These are phyloP conservation scores for Cerioporus squamosus DNA, from an alignment of 1,284 basidiomycete species.

Conservation along the genomic window DNA sequence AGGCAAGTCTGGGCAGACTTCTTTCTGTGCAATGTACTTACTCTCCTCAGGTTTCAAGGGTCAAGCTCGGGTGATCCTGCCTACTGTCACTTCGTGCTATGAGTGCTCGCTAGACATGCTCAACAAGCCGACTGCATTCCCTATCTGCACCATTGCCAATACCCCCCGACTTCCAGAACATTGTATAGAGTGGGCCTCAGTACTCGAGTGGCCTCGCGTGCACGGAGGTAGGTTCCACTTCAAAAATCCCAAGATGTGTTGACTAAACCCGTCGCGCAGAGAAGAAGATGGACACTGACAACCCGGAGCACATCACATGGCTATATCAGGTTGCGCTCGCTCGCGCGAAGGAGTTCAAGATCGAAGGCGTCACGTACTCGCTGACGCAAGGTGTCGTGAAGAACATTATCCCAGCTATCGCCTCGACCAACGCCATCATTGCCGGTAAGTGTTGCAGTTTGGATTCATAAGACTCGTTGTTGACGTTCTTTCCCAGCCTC, in stretches of 20 bases:
- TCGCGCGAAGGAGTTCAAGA: constrained; percentile 92
- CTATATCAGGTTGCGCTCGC: constrained; percentile 80
- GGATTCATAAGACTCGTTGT: too few relatives aligned
- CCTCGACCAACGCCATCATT: constrained; percentile 95
- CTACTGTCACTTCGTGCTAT: constrained; percentile 95
- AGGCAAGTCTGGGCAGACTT: constrained; percentile 53
- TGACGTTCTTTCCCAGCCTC: constrained; percentile 64
- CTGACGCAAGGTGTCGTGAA: constrained; percentile 99
- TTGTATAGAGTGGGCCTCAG: constrained; percentile 99
- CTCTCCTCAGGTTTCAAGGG: constrained; percentile 87
- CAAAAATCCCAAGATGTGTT: neutral
- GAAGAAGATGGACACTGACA: constrained; percentile 94
- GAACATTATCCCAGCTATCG: constrained; percentile 99
- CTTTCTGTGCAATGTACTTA: neutral
- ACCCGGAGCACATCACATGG: constrained; percentile 98
- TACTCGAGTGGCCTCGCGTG: constrained; percentile 97
- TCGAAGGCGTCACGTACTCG: constrained; percentile 97
- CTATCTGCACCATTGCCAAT: constrained; percentile 99
- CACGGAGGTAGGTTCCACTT: constrained; percentile 71
- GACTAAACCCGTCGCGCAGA: constrained; percentile 51
- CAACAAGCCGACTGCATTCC: constrained; percentile 96
- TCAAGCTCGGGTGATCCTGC: constrained; percentile 96
- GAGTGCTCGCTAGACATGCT: constrained; percentile 99
- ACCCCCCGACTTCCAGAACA: constrained; percentile 98
- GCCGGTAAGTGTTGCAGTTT: constrained; percentile 66